Base-by-base conservation (phyloP, 2,329 filamentous ascomycete genomes). In the Alternaria sp. region DNA sequence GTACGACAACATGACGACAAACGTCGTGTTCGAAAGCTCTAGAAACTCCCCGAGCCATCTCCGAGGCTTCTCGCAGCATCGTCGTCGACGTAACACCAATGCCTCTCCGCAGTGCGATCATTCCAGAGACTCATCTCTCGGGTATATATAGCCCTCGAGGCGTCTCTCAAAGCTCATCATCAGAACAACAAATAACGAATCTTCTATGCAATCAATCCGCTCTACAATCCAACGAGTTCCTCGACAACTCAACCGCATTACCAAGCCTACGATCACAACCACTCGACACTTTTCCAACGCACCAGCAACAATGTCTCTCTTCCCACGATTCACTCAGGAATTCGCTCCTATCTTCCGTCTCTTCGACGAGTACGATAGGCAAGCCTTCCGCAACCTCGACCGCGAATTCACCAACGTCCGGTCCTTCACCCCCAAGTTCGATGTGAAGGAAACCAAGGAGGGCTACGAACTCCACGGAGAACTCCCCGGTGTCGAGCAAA, bases 381-480 rank as follows among this genome's bases (percentile, higher is more conserved):
- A 74, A 46, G 65, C 72, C 44, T 69, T 75, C 71, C 71, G 75
- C 63, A 66, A 74, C 61, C 56, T 74, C 47, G 69, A 77, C 58
- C 61, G 60, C 30, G 55, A 70, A 14, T 62, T 74, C 60, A 64
- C 70, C 46, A 68, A 54, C 46, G 70, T 86, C 51, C 84, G 83
- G 50, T 83, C 87, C 75, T 94, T 93, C 86, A 86, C 87, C 61
- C 92, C 92, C 58, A 91, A 89, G 80, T 95, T 95, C 75, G 92
- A 95, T 73, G 85, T 94, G 65, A 89, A 87, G 78, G 92, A 96
- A 82, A 87, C 86, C 12, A 86, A 86, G 64, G 81, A 88, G 6
- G 78, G 83, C 67, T 95, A 93, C 76, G 90, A 95, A 80, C 89
- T 95, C 20, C 88, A 94, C 72, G 92, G 92, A 73, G 92, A 95